A percentile compares a stretch with the other conserved stretches of the same genome.
Conservation (phyloP, 2,329 filamentous ascomycete genomes). For the Aspergillus uvarum region DNA sequence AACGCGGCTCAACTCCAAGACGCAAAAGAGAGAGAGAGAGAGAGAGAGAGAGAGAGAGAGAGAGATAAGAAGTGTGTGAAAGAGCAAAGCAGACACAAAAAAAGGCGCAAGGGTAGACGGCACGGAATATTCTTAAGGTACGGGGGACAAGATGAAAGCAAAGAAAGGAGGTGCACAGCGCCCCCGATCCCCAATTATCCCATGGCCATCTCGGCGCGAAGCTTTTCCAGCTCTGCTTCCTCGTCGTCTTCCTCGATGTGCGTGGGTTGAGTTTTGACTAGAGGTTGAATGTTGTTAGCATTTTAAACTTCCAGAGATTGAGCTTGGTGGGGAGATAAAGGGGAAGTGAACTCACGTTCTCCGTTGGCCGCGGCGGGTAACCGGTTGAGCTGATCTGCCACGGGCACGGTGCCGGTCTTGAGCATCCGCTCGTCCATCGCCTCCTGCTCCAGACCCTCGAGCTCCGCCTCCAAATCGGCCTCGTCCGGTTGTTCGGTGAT, state of each 20-base stretch:
- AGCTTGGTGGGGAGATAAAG: background rate
- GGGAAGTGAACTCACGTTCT: conserved; percentile 63
- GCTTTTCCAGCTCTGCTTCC: conserved; percentile 86
- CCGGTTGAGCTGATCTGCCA: conserved; percentile 72
- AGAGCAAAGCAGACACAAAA: background rate
- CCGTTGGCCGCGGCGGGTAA: conserved; percentile 73
- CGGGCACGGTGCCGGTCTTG: conserved; percentile 79
- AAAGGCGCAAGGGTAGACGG: background rate
- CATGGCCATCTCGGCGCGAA: conserved; percentile 98
- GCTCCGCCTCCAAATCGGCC: conserved; percentile 77
- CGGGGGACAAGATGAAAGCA: background rate
- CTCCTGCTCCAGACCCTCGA: conserved; percentile 87
- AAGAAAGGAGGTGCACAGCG: background rate
- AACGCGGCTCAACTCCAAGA: conserved; percentile 5
- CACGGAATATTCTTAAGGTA: background rate
- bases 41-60: background rate
- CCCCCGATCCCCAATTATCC: conserved; percentile 41
- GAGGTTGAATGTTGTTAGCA: conserved; percentile 11
- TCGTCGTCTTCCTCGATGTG: conserved; percentile 82
- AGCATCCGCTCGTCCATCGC: conserved; percentile 92
- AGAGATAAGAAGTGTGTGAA: background rate
- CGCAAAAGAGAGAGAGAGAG: background rate
- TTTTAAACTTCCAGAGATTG: background rate
- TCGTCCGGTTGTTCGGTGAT: conserved; percentile 76
- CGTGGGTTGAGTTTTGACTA: conserved; percentile 50